Conservation (phyloP, 1,284 basidiomycete species). For the Heterobasidion annosum region DNA sequence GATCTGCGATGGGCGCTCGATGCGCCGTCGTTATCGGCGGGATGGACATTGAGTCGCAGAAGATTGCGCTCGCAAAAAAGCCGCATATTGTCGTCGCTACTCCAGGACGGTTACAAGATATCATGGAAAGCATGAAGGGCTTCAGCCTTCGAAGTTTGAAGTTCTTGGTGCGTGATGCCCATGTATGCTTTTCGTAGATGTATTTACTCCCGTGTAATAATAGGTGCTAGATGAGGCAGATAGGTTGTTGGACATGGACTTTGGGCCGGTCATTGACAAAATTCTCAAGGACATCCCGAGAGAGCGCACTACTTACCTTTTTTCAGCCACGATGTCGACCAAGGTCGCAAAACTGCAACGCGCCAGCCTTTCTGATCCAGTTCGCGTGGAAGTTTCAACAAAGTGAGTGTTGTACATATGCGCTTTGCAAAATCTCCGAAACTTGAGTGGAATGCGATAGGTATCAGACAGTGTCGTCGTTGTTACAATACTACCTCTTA, state of each 20-base stretch:
- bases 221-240: slow-evolving; percentile 98
- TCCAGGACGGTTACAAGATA: slow-evolving; percentile 91
- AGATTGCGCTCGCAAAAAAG: slow-evolving; percentile 87
- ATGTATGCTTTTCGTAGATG: not conserved
- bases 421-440: not conserved
- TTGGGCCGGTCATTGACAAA: slow-evolving; percentile 95
- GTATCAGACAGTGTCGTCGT: slow-evolving; percentile 94
- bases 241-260: slow-evolving; percentile 94
- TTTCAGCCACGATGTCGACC: slow-evolving; percentile 99
- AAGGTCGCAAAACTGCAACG: slow-evolving; percentile 97
- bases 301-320: slow-evolving; percentile 93
- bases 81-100: slow-evolving; percentile 97
- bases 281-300: slow-evolving; percentile 93
- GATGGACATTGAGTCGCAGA: slow-evolving; percentile 90
- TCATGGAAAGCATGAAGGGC: slow-evolving; percentile 97
- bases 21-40: slow-evolving; percentile 93
- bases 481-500: slow-evolving; percentile 94
- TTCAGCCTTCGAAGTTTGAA: slow-evolving; percentile 86
- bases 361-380: slow-evolving; percentile 91
- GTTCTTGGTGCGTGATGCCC: slow-evolving; percentile 66
- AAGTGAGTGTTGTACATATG: slow-evolving; percentile 51
- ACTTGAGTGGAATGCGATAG: slow-evolving; percentile 28
- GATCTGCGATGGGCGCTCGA: slow-evolving; percentile 89
- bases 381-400: slow-evolving; percentile 89
- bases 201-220: not conserved